Evolutionary conservation across 305 asterid genomes (phyloP).

Genomic region (Caryopteris hybrid): DNA sequence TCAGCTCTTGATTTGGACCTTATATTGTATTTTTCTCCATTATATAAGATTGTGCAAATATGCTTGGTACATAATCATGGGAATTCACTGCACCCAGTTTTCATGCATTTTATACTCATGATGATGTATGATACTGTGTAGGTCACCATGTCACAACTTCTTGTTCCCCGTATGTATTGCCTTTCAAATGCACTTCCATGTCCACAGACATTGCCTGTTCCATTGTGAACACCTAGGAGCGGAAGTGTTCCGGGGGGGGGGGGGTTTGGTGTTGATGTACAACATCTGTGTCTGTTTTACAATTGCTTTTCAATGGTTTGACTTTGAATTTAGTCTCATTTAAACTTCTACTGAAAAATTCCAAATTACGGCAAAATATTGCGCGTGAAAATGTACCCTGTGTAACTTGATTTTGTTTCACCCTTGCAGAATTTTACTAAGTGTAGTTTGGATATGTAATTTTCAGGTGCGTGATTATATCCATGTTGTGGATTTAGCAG

Average conservation of each 20-base stretch:
- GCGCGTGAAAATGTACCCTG: not conserved
- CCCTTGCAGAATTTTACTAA: not conserved
- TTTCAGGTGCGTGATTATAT: constrained; percentile 91
- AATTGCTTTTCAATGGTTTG: not conserved
- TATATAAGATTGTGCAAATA: not conserved
- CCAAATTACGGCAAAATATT: not conserved
- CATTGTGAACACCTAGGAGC: not conserved
- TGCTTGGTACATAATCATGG: not conserved
- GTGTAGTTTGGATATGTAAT: constrained; percentile 1
- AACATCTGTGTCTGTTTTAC: not conserved
- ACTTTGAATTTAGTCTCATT: not conserved
- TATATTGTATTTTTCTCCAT: not conserved
- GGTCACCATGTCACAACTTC: not conserved
- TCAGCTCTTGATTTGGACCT: not conserved
- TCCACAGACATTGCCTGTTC: not conserved
- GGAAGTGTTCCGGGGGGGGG: not conserved
- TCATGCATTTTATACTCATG: not conserved
- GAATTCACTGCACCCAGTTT: not conserved
- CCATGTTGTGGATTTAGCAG: constrained; percentile 91
- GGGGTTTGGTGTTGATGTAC: not conserved
- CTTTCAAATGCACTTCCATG: not conserved
- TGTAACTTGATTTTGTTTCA: not conserved
- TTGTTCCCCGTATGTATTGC: not conserved
- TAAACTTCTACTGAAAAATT: not conserved
- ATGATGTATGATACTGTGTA: not conserved